These are phyloP conservation scores for Trametes cingulata DNA, from an alignment of 768 basidiomycete species.

Conservation along the genomic window DNA sequence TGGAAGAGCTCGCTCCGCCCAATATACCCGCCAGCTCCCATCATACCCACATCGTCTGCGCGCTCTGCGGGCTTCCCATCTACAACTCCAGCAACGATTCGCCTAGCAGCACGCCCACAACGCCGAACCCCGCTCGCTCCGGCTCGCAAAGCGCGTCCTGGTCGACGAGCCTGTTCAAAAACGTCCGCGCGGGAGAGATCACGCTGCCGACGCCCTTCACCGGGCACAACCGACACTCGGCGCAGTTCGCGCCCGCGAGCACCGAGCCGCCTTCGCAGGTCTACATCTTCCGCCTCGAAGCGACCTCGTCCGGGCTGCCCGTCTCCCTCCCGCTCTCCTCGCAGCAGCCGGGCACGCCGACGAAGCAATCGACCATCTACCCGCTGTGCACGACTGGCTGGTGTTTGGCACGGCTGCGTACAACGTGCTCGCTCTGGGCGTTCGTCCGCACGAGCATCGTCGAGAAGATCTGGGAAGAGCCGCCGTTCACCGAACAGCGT, in stretches of 20 bases:
- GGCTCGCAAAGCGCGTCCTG: slow-evolving; percentile 41
- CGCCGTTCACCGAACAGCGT: slow-evolving; percentile 23
- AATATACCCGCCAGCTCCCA: slow-evolving; percentile 46
- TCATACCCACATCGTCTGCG: slow-evolving; percentile 64
- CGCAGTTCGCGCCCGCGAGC: slow-evolving; percentile 28
- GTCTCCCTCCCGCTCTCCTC: slow-evolving; percentile 26
- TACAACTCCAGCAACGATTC: slow-evolving; percentile 36
- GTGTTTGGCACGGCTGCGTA: slow-evolving; percentile 79
- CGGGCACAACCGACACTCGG: slow-evolving; percentile 8
- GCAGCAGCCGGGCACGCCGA: slow-evolving; percentile 28
- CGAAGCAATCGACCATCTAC: slow-evolving; percentile 52
- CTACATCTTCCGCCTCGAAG: slow-evolving; percentile 66
- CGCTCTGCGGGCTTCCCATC: slow-evolving; percentile 71
- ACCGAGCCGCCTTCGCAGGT: slow-evolving; percentile 45
- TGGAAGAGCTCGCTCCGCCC: slow-evolving; percentile 52
- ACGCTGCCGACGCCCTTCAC: slow-evolving; percentile 7
- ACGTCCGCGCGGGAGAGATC: slow-evolving; percentile 41
- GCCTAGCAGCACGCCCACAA: slow-evolving; percentile 29
- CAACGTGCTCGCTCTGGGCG: slow-evolving; percentile 90
- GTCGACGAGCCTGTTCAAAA: slow-evolving; percentile 64
- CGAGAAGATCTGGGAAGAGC: slow-evolving; percentile 87
- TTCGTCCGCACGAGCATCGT: slow-evolving; percentile 82
- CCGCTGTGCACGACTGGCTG: slow-evolving; percentile 85
- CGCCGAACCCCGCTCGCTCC: slow-evolving; percentile 37
- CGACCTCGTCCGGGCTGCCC: slow-evolving; percentile 32